phyloP scores from a whole-genome alignment of 441 rosid species.

The Kokia cookei region DNA sequence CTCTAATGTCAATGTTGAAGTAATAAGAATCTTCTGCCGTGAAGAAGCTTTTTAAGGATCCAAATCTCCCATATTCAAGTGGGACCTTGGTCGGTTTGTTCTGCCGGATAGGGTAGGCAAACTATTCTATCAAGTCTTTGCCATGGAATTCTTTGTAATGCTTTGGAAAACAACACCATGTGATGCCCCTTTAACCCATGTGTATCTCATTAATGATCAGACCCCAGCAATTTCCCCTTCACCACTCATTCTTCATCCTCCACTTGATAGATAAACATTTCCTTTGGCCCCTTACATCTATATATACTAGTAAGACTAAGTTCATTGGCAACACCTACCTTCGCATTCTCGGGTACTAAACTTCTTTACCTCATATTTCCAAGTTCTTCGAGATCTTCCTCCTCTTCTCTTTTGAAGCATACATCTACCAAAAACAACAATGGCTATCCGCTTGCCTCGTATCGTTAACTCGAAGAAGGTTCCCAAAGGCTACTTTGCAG shows the following conservation, averaged over 20 bases:
- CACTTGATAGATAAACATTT: neutral
- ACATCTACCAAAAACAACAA: neutral
- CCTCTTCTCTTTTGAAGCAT: neutral
- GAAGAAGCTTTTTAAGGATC: neutral
- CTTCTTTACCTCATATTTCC: neutral
- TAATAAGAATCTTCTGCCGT: neutral
- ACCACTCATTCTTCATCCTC: neutral
- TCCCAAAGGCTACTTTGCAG: conserved; percentile 26
- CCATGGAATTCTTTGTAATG: neutral
- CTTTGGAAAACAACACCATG: neutral
- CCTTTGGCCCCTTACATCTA: neutral
- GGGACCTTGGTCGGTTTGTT: neutral
- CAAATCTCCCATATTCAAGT: neutral
- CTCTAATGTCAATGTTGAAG: neutral
- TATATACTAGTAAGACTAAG: neutral
- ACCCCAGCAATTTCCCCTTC: neutral
- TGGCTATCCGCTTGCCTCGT: conserved; percentile 2
- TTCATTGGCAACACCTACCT: neutral
- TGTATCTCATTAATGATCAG: neutral
- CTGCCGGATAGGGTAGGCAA: neutral
- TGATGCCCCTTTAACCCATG: neutral
- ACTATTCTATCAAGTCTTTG: neutral
- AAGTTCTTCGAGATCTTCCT: neutral
- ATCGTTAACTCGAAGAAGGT: conserved; percentile 15
- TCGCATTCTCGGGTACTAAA: neutral